These are phyloP conservation scores for Cladobotryum mycophilum DNA, from an alignment of 2,329 filamentous ascomycete genomes.

Conservation along the genomic window DNA sequence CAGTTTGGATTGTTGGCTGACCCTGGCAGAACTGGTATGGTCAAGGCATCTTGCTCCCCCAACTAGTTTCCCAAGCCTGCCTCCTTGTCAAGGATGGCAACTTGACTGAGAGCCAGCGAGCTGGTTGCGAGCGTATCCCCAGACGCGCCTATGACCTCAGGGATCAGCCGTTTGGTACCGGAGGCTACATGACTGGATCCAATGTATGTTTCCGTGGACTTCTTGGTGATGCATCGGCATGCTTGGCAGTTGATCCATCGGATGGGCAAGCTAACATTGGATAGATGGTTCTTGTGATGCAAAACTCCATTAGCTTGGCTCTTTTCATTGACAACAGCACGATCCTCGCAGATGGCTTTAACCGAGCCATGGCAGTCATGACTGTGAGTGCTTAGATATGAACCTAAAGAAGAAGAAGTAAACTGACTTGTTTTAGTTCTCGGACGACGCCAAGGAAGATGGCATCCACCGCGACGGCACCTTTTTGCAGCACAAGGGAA, in stretches of 20 bases:
- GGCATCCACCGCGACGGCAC: constrained; percentile 20
- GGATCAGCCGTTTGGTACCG: constrained; percentile 15
- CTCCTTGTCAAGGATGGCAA: constrained; percentile 15
- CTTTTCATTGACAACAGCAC: constrained; percentile 17
- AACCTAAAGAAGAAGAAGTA: too few species aligned
- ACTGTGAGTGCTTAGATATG: constrained; percentile 8
- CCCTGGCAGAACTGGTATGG: constrained; percentile 18
- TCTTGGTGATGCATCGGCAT: neutral
- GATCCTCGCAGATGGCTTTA: constrained; percentile 14
- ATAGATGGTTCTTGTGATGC: constrained; percentile 18
- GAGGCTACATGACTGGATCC: constrained; percentile 16
- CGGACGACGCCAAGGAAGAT: constrained; percentile 13
- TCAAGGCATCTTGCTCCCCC: constrained; percentile 18
- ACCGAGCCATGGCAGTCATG: constrained; percentile 15
- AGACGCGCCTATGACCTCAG: constrained; percentile 16
- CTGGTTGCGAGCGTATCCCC: constrained; percentile 17
- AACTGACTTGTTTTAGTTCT: constrained; percentile 10
- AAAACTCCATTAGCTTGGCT: constrained; percentile 18
- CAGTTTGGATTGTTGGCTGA: neutral
- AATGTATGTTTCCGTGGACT: constrained; percentile 10
- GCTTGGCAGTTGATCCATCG: neutral
- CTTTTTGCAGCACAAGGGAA: constrained; percentile 18
- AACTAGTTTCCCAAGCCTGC: constrained; percentile 17
- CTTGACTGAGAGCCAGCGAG: constrained; percentile 12
- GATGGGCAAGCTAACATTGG: neutral